Evolutionary conservation across 768 basidiomycete species (phyloP), one percentile per base, ranked within the genome.

Genomic region (Termitomyces heimii): DNA sequence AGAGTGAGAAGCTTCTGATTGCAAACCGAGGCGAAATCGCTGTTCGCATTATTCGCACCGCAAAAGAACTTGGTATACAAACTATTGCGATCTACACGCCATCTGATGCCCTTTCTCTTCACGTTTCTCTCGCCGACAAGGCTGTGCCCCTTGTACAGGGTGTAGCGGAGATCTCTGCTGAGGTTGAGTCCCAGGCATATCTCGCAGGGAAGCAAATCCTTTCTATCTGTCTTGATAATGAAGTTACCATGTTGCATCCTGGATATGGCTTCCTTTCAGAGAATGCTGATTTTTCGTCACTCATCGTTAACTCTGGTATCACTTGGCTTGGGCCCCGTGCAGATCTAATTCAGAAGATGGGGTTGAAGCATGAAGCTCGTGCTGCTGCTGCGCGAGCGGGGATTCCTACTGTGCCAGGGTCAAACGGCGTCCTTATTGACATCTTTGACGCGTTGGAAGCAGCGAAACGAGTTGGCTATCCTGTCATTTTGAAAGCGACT

Each of bases 21-120:
- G 85, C 84, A 20, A 88, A 89, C 67, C 82, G 86, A 26, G 87
- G 86, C 42, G 87, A 89, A 67, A 88, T 89, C 52, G 86, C 85
- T 9, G 73, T 83, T 14, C 81, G 86, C 9, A 78, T 88, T 61
- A 70, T 88, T 26, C 77, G 75, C 51, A 82, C 85, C 0, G 84
- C 83, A 2, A 75, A 76, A 48, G 67, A 67, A 28, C 74, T 86
- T 3, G 79, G 76, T 1, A 64, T 89, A 26, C 66, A 63, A 4
- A 85, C 83, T 0, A 63, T 87, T n/a, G 74, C 82, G 3, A 70
- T 88, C 43, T 86, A 87, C 67, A 79, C 81, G 3, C 69, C 77
- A 10, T 78, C 82, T 0, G 86, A 89, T 59, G 71, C 82, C 6
- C 73, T 80, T 4, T 77, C 82, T 0, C 80, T 79, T 0, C 86